Evolutionary conservation across 169 alveolate genomes (phyloP).

Genomic region (Babesia ovis): DNA sequence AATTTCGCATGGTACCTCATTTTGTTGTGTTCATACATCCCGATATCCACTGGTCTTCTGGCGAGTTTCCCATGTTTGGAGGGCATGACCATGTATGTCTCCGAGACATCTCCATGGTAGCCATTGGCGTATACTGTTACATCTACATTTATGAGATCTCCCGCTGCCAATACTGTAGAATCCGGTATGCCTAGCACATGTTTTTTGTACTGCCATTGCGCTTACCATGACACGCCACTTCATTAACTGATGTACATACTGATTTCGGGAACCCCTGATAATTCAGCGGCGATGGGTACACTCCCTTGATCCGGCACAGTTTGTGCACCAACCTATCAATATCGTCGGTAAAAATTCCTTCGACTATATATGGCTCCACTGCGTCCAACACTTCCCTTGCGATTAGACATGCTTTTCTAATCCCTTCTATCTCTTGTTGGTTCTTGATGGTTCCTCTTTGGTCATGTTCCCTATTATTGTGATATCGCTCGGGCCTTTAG

Average conservation of each 20-base stretch:
- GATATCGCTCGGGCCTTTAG: too few species aligned
- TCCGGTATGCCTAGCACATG: conserved; percentile 67
- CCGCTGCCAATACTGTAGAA: conserved; percentile 66
- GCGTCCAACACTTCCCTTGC: conserved; percentile 75
- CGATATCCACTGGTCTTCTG: conserved; percentile 23
- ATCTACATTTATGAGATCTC: conserved; percentile 74
- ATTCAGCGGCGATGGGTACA: conserved; percentile 74
- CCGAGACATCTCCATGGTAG: conserved; percentile 76
- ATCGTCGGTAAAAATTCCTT: conserved; percentile 75
- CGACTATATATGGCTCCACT: conserved; percentile 58
- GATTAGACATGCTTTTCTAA: conserved; percentile 65
- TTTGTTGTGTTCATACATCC: conserved; percentile 60
- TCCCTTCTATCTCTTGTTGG: conserved; percentile 68
- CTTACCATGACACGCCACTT: conserved; percentile 72
- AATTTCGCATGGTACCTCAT: conserved; percentile 13
- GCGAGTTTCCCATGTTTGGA: conserved; percentile 14
- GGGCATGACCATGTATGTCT: conserved; percentile 72
- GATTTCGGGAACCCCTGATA: conserved; percentile 76
- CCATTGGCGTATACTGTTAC: conserved; percentile 72
- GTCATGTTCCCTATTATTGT: conserved; percentile 48
- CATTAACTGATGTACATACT: conserved; percentile 72
- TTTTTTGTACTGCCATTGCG: neutral
- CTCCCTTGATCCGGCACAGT: conserved; percentile 67
- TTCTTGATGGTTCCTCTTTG: conserved; percentile 61
- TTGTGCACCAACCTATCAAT: conserved; percentile 67